Evolutionary conservation across 2,329 filamentous ascomycete species (phyloP), one percentile per base, ranked within the genome.

Genomic region (Botrytis elliptica): DNA sequence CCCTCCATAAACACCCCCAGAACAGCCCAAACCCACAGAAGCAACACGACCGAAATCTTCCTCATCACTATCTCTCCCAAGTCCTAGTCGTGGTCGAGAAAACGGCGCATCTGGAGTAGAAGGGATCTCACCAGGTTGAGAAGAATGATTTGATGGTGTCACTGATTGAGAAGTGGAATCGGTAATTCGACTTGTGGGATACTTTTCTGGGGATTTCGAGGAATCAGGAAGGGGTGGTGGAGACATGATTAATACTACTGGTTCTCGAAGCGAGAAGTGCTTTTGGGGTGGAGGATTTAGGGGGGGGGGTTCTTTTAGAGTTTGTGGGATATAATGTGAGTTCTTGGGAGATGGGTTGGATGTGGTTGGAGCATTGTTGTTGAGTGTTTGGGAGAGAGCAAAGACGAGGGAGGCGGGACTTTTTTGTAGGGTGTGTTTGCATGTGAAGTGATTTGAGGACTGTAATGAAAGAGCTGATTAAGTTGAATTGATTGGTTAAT

Each of bases 141-240:
- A 38, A 8, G 29, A 38, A 0, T 25, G 42, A 25, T n/a, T 5
- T 5, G 7, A 1, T 4, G 42, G 33, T 25, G 22, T 52, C 2
- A 52, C 3, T 5, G 18, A n/a, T 5, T 10, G 20, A 62, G 9
- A 25, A 38, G 29, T 25, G 14, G 29, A n/a, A 10, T 38, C 7
- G 1, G 1, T 36, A 1, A 9, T 25, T 5, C 0, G 29, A 5
- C 4, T 36, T 33, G 18, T 3, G 9, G 2, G 7, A 2, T 29
- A 18, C 2, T 8, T 18, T 1, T 7, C 1, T 49, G 20, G 16
- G 12, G 49, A 6, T 12, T 52, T 16, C 29, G 10, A 46, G 4
- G 10, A 18, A 10, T 18, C 1, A 4, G 38, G 52, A 25, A 8
- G 29, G 6, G 6, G 12, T 52, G n/a, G 12, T 2, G 18, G 46